Evolutionary conservation across 2,329 filamentous ascomycete species (phyloP), one percentile per base, ranked within the genome.

Genomic region (Leptographium lundbergii): DNA sequence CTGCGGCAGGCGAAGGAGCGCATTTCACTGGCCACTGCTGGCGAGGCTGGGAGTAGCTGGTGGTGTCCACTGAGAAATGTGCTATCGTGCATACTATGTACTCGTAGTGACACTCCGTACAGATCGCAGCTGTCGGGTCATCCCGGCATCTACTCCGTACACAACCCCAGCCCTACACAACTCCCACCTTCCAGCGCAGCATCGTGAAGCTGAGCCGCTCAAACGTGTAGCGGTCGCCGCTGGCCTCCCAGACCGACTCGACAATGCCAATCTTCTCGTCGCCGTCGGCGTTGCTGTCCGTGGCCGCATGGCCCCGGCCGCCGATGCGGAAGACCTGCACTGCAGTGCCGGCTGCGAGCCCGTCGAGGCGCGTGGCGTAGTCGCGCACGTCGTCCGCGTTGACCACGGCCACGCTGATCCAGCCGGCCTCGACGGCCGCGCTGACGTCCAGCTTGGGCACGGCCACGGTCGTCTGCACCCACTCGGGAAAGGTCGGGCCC

Each of bases 321-420:
- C 59, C 59, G 6, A 62, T 32, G 5, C 45, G 56, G 25, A 51
- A 59, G 2, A 62, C 61, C 27, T 59, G 34, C 3, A 62, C 59
- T 13, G 45, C 7, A 3, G 51, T 54, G 39, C 57, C 51, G n/a
- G 17, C 4, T 3, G 29, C 25, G 19, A 58, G 25, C 17, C 50
- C 29, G 27, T 32, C 39, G 25, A 58, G 27, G 4, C 19, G 36
- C 9, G 57, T 48, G 22, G 51, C 22, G 17, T 39, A 51, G 42
- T 22, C 24, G 19, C 6, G 25, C 7, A 19, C 19, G 9, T 47
- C 39, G 57, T 55, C 51, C 2, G 7, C 78, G 68, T 94, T 94
- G 19, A 90, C 86, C 1, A 91, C 87, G 3, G 81, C 87, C 63
- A 92, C 65, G 63, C 77, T 86, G 1, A 86, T 75, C 57, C 74